Conservation (phyloP, 306 rosid genomes). For the Pterocarpus macrocarpus region DNA sequence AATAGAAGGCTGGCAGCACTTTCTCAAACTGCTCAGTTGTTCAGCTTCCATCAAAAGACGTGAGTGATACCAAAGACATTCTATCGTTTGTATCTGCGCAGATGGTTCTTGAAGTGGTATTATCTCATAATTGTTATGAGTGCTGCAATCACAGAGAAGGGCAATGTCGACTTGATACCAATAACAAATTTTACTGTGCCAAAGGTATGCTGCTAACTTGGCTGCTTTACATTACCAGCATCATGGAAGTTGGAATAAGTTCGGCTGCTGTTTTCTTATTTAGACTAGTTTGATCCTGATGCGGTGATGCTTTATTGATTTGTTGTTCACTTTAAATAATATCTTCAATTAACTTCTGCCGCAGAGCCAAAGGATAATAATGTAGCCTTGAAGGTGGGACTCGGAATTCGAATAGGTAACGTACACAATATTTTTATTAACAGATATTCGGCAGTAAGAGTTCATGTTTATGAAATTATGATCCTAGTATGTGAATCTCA, state of each 20-base stretch:
- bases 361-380: slow-evolving; percentile 45
- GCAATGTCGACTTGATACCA: slow-evolving; percentile 39
- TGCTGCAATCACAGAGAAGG: slow-evolving; percentile 46
- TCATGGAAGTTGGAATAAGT: slow-evolving; percentile 4
- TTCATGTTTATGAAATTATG: neutral
- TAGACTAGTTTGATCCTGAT: neutral
- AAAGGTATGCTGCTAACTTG: slow-evolving; percentile 29
- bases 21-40: slow-evolving; percentile 33
- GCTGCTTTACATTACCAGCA: neutral
- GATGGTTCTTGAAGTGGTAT: slow-evolving; percentile 18
- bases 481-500: neutral
- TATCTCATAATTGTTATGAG: slow-evolving; percentile 33
- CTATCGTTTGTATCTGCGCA: slow-evolving; percentile 36
- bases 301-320: neutral
- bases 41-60: slow-evolving; percentile 27
- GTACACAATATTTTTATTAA: neutral
- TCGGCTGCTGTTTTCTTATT: neutral
- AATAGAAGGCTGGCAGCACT: neutral
- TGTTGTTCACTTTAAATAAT: neutral
- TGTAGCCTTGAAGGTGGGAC: slow-evolving; percentile 44
- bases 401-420: slow-evolving; percentile 70
- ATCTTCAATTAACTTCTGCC: slow-evolving; percentile 20
- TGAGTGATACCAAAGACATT: neutral
- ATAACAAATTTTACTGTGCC: slow-evolving; percentile 27
- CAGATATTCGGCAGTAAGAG: too few relatives aligned